Base-by-base conservation (phyloP, 805 yeast species). In the Brettanomyces naardenensis region DNA sequence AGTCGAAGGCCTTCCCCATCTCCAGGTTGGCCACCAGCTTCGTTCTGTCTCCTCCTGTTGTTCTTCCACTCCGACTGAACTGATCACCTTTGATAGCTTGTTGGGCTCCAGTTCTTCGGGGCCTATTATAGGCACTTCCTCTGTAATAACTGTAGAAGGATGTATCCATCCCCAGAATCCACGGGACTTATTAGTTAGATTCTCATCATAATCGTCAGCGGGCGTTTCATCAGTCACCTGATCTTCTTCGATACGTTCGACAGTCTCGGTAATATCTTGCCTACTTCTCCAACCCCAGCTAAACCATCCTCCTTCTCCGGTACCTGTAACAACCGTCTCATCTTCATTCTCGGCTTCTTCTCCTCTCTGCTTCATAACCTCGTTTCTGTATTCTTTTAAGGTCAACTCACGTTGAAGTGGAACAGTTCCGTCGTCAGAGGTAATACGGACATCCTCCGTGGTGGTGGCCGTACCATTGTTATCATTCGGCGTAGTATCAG, bases 371-470 rank as follows among this genome's bases (percentile, higher is more conserved):
- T 41, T 45, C 34, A 45, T 45, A 13, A 52, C 30, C 32, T 51
- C 50, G 15, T 40, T 46, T 25, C 57, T 43, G 31, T 52, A 52
- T 31, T 52, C 53, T 36, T 52, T 52, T 20, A 53, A 42, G 3
- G 58, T 52, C 4, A 50, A 17, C 25, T 47, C 55, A 3, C 33
- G 41, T 11, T 14, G 22, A n/a, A n/a, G n/a, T n/a, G n/a, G n/a
- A n/a, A n/a, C n/a, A n/a, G n/a, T n/a, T n/a, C n/a, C n/a, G n/a
- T n/a, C n/a, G n/a, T n/a, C n/a, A n/a, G n/a, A n/a, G n/a, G n/a
- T n/a, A n/a, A n/a, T n/a, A n/a, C n/a, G n/a, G n/a, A n/a, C n/a
- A n/a, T n/a, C n/a, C n/a, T n/a, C n/a, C n/a, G n/a, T n/a, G n/a
- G n/a, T n/a, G n/a, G n/a, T n/a, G n/a, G n/a, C n/a, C n/a, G 6